Conservation (phyloP, 805 yeast species). For the Komagataella populi region DNA sequence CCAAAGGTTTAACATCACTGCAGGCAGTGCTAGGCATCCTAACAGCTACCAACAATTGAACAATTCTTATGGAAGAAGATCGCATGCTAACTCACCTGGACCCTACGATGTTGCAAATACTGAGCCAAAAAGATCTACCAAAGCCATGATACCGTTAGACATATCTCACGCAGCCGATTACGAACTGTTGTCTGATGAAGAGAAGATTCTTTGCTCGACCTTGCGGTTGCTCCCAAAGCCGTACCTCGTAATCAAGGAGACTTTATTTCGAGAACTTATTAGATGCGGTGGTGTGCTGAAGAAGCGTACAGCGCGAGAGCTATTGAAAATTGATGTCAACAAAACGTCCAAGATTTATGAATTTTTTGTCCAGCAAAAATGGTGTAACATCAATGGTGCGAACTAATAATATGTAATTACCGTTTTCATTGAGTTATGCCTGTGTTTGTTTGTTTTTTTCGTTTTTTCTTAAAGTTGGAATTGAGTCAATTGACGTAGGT, state of each 20-base stretch:
- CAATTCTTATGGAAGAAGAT: slow-evolving; percentile 4
- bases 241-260: slow-evolving; percentile 82
- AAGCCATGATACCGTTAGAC: slow-evolving; percentile 37
- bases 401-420: neutral
- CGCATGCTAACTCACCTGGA: slow-evolving; percentile 6
- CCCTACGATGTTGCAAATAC: slow-evolving; percentile 15
- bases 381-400: slow-evolving; percentile 32
- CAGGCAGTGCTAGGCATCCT: slow-evolving; percentile 8
- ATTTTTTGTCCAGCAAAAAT: slow-evolving; percentile 83
- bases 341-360: slow-evolving; percentile 86
- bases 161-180: slow-evolving; percentile 72
- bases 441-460: neutral
- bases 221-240: slow-evolving; percentile 87
- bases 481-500: no score
- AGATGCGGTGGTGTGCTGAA: slow-evolving; percentile 76
- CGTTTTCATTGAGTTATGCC: neutral
- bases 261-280: slow-evolving; percentile 74
- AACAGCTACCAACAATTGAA: slow-evolving; percentile 5
- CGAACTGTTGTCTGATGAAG: slow-evolving; percentile 75
- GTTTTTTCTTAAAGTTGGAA: no score
- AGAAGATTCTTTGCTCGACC: slow-evolving; percentile 71
- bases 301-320: slow-evolving; percentile 74
- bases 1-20: slow-evolving; percentile 8
- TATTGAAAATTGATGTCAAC: slow-evolving; percentile 71
- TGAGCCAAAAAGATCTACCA: slow-evolving; percentile 21